Conservation (phyloP, 768 basidiomycete species). For the Lentinula detonsa region DNA sequence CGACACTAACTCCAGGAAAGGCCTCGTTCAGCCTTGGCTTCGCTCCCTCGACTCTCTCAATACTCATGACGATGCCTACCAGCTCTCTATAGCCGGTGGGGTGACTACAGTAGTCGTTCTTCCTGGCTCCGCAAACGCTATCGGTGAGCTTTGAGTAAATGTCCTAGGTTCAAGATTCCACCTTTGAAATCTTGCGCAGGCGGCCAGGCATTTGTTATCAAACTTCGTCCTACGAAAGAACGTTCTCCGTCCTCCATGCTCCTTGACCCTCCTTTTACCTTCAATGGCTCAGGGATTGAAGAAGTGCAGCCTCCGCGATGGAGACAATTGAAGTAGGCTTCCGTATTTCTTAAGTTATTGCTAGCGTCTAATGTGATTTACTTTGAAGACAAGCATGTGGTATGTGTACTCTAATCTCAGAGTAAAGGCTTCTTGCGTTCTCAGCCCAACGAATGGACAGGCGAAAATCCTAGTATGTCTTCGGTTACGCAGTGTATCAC, state of each 20-base stretch:
- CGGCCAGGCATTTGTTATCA: conserved; percentile 82
- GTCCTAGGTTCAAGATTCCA: background rate
- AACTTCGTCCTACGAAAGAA: conserved; percentile 67
- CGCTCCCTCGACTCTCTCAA: conserved; percentile 53
- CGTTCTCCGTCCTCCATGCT: conserved; percentile 70
- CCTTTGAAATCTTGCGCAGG: conserved; percentile 28
- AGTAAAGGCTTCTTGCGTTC: background rate
- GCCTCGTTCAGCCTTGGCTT: conserved; percentile 51
- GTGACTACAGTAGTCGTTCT: conserved; percentile 51
- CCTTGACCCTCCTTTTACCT: conserved; percentile 61
- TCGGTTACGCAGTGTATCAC: conserved; percentile 18
- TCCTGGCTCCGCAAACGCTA: conserved; percentile 52
- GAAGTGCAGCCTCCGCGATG: conserved; percentile 41
- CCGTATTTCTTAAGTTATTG: background rate
- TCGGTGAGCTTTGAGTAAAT: conserved; percentile 29
- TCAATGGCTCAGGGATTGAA: conserved; percentile 34
- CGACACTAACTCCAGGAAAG: conserved; percentile 35
- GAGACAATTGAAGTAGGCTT: conserved; percentile 67
- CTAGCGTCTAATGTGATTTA: background rate
- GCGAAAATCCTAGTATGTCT: conserved; percentile 54
- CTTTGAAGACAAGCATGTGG: conserved; percentile 40
- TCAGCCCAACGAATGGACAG: conserved; percentile 19
- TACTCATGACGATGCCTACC: conserved; percentile 50
- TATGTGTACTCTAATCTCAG: conserved; percentile 13
- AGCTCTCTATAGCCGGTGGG: conserved; percentile 46